These are phyloP conservation scores for Termitomyces titanicus DNA, from an alignment of 768 basidiomycete genomes.

Conservation along the genomic window DNA sequence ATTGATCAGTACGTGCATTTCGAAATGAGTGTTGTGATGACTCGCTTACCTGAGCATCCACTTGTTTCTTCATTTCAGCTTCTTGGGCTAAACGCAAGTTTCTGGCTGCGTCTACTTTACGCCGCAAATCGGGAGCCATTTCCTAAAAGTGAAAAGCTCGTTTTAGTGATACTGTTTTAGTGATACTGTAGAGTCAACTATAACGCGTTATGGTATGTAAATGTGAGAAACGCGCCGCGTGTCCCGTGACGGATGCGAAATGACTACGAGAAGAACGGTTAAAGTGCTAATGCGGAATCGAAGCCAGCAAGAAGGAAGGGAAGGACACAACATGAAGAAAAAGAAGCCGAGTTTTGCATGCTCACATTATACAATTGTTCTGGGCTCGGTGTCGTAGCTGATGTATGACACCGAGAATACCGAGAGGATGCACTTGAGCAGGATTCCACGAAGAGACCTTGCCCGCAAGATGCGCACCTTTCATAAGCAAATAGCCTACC, in stretches of 20 bases:
- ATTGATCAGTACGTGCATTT: conserved; percentile 6
- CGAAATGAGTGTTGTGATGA: neutral
- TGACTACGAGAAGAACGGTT: conserved; percentile 6
- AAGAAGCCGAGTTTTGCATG: conserved; percentile 12
- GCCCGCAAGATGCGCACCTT: conserved; percentile 37
- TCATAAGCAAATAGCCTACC: conserved; percentile 57
- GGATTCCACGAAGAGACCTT: conserved; percentile 3
- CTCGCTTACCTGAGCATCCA: conserved; percentile 46
- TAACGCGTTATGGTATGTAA: neutral
- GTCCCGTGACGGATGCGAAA: conserved; percentile 14
- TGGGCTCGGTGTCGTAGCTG: conserved; percentile 51
- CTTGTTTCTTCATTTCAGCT: conserved; percentile 47
- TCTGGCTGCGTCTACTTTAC: conserved; percentile 59
- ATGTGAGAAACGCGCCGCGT: conserved; percentile 3
- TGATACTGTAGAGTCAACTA: neutral
- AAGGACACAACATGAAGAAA: conserved; percentile 1
- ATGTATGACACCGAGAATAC: conserved; percentile 10
- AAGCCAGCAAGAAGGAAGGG: conserved; percentile 7
- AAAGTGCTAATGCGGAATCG: conserved; percentile 7
- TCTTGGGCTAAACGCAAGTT: conserved; percentile 51
- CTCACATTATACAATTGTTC: conserved; percentile 52
- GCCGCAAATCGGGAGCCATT: conserved; percentile 62
- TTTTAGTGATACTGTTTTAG: conserved; percentile 5
- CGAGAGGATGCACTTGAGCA: conserved; percentile 10
- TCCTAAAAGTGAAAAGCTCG: conserved; percentile 31